phyloP scores from a whole-genome alignment of 2,329 filamentous ascomycete genomes.

The Botrytis elliptica region DNA sequence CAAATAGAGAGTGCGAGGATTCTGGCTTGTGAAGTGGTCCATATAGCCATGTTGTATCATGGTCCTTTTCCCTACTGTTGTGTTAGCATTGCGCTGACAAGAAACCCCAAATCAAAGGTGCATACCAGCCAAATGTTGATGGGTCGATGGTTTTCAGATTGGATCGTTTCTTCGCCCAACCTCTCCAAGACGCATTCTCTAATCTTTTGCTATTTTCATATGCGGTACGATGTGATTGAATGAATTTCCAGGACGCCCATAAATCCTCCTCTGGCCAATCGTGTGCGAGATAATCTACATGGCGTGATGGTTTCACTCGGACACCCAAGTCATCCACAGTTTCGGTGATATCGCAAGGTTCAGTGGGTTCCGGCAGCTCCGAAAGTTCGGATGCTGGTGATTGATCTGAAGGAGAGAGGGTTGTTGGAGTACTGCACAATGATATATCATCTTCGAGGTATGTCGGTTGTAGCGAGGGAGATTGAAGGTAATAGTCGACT shows the following conservation, averaged over 20 bases:
- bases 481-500: slow-evolving; percentile 49
- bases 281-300: slow-evolving; percentile 93
- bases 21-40: slow-evolving; percentile 73
- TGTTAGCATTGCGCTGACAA: slow-evolving; percentile 35
- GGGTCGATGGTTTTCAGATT: slow-evolving; percentile 83
- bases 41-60: slow-evolving; percentile 96
- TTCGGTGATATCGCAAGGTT: slow-evolving; percentile 17
- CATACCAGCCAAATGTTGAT: slow-evolving; percentile 89
- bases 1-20: not conserved
- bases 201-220: slow-evolving; percentile 80
- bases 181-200: slow-evolving; percentile 96
- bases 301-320: slow-evolving; percentile 65
- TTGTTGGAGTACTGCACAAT: slow-evolving; percentile 62
- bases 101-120: slow-evolving; percentile 27
- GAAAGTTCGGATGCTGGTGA: slow-evolving; percentile 42
- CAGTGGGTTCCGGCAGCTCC: not conserved
- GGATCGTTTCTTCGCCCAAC: slow-evolving; percentile 92
- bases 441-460: slow-evolving; percentile 44
- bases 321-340: slow-evolving; percentile 52
- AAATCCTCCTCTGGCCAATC: slow-evolving; percentile 97
- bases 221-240: slow-evolving; percentile 73
- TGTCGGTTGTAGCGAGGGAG: slow-evolving; percentile 56
- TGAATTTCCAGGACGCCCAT: slow-evolving; percentile 95
- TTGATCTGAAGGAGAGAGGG: slow-evolving; percentile 43
- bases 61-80: slow-evolving; percentile 79